Evolutionary conservation across 225 moss, liverwort and hornwort species (phyloP).

Genomic region (Bryum argenteum): DNA sequence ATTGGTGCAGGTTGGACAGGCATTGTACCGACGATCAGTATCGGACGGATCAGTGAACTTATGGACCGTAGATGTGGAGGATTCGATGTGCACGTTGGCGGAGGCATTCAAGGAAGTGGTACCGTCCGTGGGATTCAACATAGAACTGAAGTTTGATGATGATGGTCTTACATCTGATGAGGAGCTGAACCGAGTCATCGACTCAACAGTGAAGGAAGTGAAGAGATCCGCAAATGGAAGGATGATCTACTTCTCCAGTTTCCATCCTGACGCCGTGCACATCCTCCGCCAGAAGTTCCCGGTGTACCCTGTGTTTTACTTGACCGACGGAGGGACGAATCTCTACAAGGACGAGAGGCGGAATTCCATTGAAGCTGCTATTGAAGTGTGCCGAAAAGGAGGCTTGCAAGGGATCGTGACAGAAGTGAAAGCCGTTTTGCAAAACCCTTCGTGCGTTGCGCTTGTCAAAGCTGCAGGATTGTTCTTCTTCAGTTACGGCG

Average conservation of each 20-base stretch:
- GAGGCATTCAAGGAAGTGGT: constrained; percentile 68
- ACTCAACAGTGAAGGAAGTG: constrained; percentile 56
- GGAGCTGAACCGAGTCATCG: constrained; percentile 63
- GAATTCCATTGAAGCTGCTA: constrained; percentile 80
- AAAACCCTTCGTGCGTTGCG: constrained; percentile 43
- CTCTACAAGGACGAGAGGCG: constrained; percentile 53
- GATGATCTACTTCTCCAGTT: constrained; percentile 75
- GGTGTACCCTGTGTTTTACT: constrained; percentile 69
- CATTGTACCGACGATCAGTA: constrained; percentile 40
- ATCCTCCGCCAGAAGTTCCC: constrained; percentile 59
- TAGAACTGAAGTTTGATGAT: constrained; percentile 82
- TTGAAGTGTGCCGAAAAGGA: constrained; percentile 60
- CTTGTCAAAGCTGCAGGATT: constrained; percentile 65
- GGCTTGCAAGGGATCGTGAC: constrained; percentile 77
- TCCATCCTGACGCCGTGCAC: constrained; percentile 74
- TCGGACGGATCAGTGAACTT: constrained; percentile 41
- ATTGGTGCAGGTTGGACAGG: constrained; percentile 45
- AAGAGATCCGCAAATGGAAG: constrained; percentile 48
- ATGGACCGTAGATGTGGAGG: constrained; percentile 74
- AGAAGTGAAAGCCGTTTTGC: constrained; percentile 69
- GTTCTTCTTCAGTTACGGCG: constrained; percentile 78
- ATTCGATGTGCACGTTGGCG: constrained; percentile 67
- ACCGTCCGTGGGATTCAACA: constrained; percentile 71
- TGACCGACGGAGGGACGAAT: constrained; percentile 49
- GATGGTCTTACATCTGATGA: constrained; percentile 36